Percentiles rank a stretch among this genome's conserved stretches.
These are phyloP conservation scores for Nigrospora oryzae DNA, from an alignment of 2,329 filamentous ascomycete species.

Conservation along the genomic window DNA sequence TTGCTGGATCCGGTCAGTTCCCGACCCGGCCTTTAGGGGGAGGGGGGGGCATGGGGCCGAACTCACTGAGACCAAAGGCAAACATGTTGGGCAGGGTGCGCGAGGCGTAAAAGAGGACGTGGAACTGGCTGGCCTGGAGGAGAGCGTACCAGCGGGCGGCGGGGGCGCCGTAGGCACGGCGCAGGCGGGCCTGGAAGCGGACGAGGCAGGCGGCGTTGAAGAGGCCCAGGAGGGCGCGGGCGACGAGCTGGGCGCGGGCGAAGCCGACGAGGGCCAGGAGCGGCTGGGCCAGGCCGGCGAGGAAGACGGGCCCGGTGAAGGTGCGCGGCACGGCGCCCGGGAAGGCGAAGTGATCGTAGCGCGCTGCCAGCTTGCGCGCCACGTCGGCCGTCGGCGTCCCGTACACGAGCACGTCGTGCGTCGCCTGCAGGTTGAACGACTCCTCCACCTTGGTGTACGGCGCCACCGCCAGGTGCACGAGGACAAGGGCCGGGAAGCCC, in stretches of 20 bases:
- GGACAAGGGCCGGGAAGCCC: constrained; percentile 53
- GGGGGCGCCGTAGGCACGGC: constrained; percentile 56
- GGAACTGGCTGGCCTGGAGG: constrained; percentile 79
- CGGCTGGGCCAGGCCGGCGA: constrained; percentile 66
- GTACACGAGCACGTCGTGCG: constrained; percentile 80
- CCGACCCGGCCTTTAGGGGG: background rate
- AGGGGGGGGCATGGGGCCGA: background rate
- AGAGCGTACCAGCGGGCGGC: constrained; percentile 72
- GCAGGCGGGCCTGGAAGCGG: constrained; percentile 55
- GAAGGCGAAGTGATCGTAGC: constrained; percentile 87
- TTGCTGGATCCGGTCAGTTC: constrained; percentile 39
- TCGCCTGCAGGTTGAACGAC: constrained; percentile 93
- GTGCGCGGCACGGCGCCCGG: constrained; percentile 87
- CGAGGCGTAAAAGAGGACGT: constrained; percentile 86
- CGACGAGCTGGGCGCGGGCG: constrained; percentile 49
- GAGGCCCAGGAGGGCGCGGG: constrained; percentile 68
- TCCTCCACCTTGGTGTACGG: constrained; percentile 98
- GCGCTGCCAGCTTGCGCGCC: constrained; percentile 41
- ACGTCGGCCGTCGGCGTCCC: constrained; percentile 58
- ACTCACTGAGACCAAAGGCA: constrained; percentile 76
- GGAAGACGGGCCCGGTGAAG: constrained; percentile 71
- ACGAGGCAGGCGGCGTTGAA: constrained; percentile 65
- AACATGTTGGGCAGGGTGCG: constrained; percentile 95
- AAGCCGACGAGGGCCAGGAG: constrained; percentile 49
- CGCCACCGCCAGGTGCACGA: constrained; percentile 63